Conservation (phyloP, 179 eudicot genomes). For the Heliamphora pulchella region DNA sequence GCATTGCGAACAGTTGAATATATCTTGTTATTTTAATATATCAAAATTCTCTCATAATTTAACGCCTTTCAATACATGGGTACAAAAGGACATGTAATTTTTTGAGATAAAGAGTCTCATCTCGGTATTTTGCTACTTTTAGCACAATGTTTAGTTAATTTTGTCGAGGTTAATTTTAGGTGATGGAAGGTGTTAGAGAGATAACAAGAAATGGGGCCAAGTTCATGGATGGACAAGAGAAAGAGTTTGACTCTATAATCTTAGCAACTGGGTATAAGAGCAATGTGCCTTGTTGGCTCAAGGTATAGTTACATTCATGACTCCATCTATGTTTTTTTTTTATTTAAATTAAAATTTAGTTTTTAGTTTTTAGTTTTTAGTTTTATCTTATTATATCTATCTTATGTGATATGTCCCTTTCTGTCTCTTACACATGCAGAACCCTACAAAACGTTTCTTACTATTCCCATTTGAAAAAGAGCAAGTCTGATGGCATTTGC, state of each 20-base stretch:
- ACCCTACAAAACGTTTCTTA: constrained; percentile 54
- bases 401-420: constrained; percentile 48
- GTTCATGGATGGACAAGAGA: constrained; percentile 71
- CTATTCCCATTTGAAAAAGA: constrained; percentile 25
- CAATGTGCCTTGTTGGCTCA: constrained; percentile 88
- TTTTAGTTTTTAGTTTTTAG: not conserved
- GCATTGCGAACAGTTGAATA: too few species aligned
- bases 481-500: constrained; percentile 41
- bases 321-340: not conserved
- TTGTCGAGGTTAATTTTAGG: constrained; percentile 27
- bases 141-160: not conserved
- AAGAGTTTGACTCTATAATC: constrained; percentile 29
- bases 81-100: too few species aligned
- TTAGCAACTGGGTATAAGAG: constrained; percentile 79
- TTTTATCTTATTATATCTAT: constrained; percentile 35
- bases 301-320: constrained; percentile 34
- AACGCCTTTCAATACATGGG: too few species aligned
- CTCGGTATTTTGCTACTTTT: not conserved
- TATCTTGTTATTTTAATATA: too few species aligned
- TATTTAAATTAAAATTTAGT: not conserved
- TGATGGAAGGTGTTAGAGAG: constrained; percentile 69
- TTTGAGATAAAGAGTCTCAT: too few species aligned
- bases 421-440: constrained; percentile 31
- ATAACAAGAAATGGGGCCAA: constrained; percentile 71
- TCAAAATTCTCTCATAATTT: too few species aligned